Evolutionary conservation across 1,284 basidiomycete species (phyloP).

Genomic region (Heimioporus punctisporus): DNA sequence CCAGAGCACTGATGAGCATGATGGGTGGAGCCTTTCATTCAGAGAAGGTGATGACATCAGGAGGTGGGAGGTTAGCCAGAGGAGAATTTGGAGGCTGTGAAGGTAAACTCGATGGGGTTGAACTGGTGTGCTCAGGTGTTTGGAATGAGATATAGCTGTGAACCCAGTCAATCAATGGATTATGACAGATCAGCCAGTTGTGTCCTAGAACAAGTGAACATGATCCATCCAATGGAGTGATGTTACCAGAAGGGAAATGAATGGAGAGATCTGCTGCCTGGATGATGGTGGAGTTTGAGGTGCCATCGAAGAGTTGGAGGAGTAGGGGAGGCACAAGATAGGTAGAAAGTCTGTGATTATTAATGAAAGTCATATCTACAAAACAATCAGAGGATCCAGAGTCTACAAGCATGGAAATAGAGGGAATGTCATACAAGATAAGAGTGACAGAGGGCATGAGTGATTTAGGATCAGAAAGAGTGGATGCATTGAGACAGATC

Average conservation of each 20-base stretch:
- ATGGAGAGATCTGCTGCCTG: background rate
- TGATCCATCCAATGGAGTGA: no score
- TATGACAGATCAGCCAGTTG: constrained; percentile 19
- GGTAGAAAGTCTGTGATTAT: no score
- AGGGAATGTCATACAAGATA: no score
- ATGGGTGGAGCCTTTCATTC: no score
- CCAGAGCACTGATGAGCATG: background rate
- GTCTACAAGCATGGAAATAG: no score
- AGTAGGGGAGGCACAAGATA: background rate
- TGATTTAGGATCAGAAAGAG: no score
- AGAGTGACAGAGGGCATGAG: no score
- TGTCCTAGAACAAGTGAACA: no score
- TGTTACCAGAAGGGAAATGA: no score
- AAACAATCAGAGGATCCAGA: no score
- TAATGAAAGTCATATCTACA: no score
- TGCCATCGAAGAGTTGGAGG: background rate
- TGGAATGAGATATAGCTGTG: background rate
- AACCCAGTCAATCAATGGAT: constrained; percentile 25
- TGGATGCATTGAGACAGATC: no score
- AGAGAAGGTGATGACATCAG: background rate
- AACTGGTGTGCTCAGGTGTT: background rate
- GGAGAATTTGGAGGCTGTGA: background rate
- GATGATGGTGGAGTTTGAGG: background rate
- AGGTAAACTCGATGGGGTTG: background rate
- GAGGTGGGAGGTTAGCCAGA: background rate